Conservation (phyloP, 495 filamentous ascomycete genomes). For the Cryomyces minteri region DNA sequence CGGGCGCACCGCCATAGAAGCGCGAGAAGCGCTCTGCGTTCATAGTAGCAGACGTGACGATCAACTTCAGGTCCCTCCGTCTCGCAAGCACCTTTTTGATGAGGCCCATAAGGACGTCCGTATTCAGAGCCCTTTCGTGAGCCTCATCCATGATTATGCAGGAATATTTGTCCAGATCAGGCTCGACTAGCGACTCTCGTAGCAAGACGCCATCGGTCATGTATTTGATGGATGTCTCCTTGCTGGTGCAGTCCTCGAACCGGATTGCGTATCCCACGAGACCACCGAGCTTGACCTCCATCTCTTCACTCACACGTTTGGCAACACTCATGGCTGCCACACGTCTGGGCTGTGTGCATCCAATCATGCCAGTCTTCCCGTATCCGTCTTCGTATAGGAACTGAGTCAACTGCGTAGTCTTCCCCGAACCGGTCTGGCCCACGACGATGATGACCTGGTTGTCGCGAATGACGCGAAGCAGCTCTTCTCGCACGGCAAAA, state of each 20-base stretch:
- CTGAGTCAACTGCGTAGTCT: conserved; percentile 92
- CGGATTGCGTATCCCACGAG: conserved; percentile 94
- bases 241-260: conserved; percentile 95
- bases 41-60: conserved; percentile 98
- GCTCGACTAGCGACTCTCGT: conserved; percentile 78
- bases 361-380: conserved; percentile 69
- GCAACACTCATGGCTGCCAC: conserved; percentile 98
- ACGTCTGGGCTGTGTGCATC: conserved; percentile 86
- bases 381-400: conserved; percentile 93
- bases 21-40: conserved; percentile 90
- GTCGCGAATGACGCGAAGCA: conserved; percentile 86
- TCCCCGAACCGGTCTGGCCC: conserved; percentile 90
- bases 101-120: conserved; percentile 91
- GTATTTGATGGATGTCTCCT: conserved; percentile 92
- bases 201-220: conserved; percentile 98
- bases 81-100: conserved; percentile 92
- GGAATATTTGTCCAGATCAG: conserved; percentile 89
- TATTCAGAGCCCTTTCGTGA: conserved; percentile 92
- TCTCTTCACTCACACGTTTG: conserved; percentile 96
- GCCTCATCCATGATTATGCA: conserved; percentile 99
- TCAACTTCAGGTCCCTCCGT: conserved; percentile 81
- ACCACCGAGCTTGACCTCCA: conserved; percentile 86
- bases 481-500: conserved; percentile 90
- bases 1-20: conserved; percentile 95
- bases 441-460: conserved; percentile 96